Evolutionary conservation across 1,139 yeast genomes (phyloP).

Genomic region (Suhomyces atakaporum): DNA sequence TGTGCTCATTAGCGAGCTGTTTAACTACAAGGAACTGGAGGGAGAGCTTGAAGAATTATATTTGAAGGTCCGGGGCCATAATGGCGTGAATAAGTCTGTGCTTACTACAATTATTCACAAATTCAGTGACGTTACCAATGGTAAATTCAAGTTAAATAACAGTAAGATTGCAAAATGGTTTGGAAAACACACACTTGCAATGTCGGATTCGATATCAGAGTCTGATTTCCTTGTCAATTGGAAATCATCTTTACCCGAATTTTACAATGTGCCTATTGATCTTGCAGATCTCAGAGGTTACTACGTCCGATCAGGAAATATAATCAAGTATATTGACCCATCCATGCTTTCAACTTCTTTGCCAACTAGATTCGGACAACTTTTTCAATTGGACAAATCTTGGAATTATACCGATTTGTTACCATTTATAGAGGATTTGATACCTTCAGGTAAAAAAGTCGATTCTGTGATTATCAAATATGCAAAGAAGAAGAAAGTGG

Average conservation of each 20-base stretch:
- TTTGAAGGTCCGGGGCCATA: slow-evolving; percentile 21
- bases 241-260: slow-evolving; percentile 67
- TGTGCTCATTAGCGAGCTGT: slow-evolving; percentile 47
- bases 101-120: slow-evolving; percentile 49
- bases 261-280: slow-evolving; percentile 58
- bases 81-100: slow-evolving; percentile 30
- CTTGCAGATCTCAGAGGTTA: slow-evolving; percentile 54
- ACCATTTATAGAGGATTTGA: slow-evolving; percentile 65
- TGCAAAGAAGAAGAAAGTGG: slow-evolving; percentile 65
- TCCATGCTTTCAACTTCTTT: slow-evolving; percentile 52
- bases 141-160: slow-evolving; percentile 38
- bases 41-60: slow-evolving; percentile 25
- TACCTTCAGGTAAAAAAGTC: slow-evolving; percentile 56
- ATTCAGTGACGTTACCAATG: slow-evolving; percentile 28
- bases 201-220: slow-evolving; percentile 30
- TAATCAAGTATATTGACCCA: slow-evolving; percentile 55
- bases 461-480: slow-evolving; percentile 76
- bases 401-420: slow-evolving; percentile 77
- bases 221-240: slow-evolving; percentile 59
- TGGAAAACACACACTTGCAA: slow-evolving; percentile 54
- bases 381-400: slow-evolving; percentile 58
- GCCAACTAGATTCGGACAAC: slow-evolving; percentile 54
- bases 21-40: slow-evolving; percentile 25
- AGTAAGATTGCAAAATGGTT: slow-evolving; percentile 54
- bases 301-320: slow-evolving; percentile 50